phyloP scores from a whole-genome alignment of 2,329 filamentous ascomycete species.

The Colletotrichum horii region DNA sequence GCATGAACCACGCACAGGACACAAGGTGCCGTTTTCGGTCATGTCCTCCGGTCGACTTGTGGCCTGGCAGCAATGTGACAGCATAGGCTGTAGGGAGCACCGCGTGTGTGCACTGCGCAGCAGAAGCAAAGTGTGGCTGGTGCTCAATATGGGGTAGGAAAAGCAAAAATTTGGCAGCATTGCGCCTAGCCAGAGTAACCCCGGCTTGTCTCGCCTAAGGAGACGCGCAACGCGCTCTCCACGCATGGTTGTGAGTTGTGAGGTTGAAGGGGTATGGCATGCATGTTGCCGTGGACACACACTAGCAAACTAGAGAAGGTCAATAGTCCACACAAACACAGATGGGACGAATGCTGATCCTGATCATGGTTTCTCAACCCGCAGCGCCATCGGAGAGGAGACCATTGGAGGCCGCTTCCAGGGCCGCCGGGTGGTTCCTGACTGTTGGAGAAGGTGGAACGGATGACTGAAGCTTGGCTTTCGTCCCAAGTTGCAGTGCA shows the following conservation, averaged over 20 bases:
- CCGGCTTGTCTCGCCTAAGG: constrained; percentile 1
- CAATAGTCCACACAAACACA: not conserved
- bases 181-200: not conserved
- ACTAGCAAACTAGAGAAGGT: not conserved
- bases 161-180: not conserved
- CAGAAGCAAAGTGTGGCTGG: constrained; percentile 9
- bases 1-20: constrained; percentile 7
- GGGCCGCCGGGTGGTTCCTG: not conserved
- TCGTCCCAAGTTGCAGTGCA: not conserved
- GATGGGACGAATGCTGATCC: not conserved
- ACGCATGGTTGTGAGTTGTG: not conserved
- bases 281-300: not conserved
- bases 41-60: not conserved
- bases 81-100: not conserved
- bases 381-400: not conserved
- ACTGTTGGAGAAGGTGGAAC: not conserved
- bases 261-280: not conserved
- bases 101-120: not conserved
- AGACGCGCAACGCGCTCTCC: constrained; percentile 18
- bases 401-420: not conserved
- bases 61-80: not conserved
- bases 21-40: not conserved
- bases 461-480: not conserved
- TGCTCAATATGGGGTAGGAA: constrained; percentile 2
- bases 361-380: not conserved